These are phyloP conservation scores for Trichoderma parareesei DNA, from an alignment of 495 filamentous ascomycete genomes.

Conservation along the genomic window DNA sequence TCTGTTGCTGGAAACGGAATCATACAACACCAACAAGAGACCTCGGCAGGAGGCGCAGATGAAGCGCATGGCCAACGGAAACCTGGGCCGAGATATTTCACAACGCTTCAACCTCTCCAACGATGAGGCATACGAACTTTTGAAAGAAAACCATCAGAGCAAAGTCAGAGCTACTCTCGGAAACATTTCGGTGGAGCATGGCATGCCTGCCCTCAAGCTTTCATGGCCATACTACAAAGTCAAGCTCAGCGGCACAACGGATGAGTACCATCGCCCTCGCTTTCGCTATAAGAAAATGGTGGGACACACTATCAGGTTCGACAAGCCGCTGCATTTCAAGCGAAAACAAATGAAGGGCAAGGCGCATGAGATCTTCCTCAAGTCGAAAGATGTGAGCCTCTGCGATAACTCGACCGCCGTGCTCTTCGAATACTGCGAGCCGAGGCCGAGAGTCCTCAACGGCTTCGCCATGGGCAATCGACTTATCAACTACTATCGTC, in stretches of 20 bases:
- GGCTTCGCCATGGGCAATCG: conserved; percentile 96
- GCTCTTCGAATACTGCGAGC: conserved; percentile 91
- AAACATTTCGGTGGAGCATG: conserved; percentile 80
- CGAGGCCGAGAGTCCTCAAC: conserved; percentile 81
- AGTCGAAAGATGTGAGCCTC: conserved; percentile 67
- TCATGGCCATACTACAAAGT: conserved; percentile 93
- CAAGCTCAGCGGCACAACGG: conserved; percentile 65
- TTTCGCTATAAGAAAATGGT: conserved; percentile 48
- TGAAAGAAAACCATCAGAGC: conserved; percentile 94
- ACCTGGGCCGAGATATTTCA: conserved; percentile 51
- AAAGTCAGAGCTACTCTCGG: conserved; percentile 88
- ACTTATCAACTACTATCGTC: conserved; percentile 92
- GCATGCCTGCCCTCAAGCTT: conserved; percentile 78
- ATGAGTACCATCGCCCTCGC: conserved; percentile 83
- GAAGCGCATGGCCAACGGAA: conserved; percentile 47
- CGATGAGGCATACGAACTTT: conserved; percentile 85
- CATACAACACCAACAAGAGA: conserved; percentile 42
- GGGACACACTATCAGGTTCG: conserved; percentile 46
- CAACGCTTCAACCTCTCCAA: conserved; percentile 92
- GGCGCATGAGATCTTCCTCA: conserved; percentile 63
- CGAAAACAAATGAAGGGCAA: conserved; percentile 71
- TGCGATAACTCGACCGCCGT: conserved; percentile 81
- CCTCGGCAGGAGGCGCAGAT: conserved; percentile 37
- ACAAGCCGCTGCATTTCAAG: conserved; percentile 60
- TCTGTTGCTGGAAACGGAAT: conserved; percentile 56